These are phyloP conservation scores for Eragrostis nindensis DNA, from an alignment of 176 grass and related monocot species.

Conservation along the genomic window DNA sequence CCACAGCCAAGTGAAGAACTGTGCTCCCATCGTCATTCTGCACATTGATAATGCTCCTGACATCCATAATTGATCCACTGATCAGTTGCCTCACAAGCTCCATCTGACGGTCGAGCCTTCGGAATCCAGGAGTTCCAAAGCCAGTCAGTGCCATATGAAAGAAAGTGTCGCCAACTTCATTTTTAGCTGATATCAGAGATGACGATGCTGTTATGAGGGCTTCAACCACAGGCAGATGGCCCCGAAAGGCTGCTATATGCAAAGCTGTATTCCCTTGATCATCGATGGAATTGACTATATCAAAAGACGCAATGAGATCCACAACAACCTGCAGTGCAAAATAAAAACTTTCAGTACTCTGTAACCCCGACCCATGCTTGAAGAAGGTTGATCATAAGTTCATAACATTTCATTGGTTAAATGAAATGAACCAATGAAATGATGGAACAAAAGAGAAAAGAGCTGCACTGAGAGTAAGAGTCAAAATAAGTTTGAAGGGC, in stretches of 20 bases:
- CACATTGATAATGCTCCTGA: constrained; percentile 63
- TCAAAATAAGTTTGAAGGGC: not conserved
- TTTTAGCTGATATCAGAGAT: constrained; percentile 49
- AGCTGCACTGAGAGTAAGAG: not conserved
- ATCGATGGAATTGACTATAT: constrained; percentile 58
- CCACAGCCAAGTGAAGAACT: constrained; percentile 77
- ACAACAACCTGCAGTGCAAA: constrained; percentile 62
- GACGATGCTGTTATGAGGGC: constrained; percentile 57
- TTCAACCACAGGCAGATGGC: constrained; percentile 61
- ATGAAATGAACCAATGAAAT: not conserved
- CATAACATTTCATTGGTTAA: not conserved
- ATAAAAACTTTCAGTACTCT: constrained; percentile 10
- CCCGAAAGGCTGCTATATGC: constrained; percentile 85
- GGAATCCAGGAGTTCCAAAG: constrained; percentile 84
- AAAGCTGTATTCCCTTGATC: constrained; percentile 80
- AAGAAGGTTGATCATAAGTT: not conserved
- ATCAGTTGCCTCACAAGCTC: constrained; percentile 69
- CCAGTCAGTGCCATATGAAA: constrained; percentile 85
- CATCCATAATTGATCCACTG: constrained; percentile 48
- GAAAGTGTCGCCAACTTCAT: constrained; percentile 76
- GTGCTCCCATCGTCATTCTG: constrained; percentile 80
- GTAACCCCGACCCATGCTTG: not conserved
- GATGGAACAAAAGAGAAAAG: not conserved
- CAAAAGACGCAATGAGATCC: constrained; percentile 52
- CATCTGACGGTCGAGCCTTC: constrained; percentile 81